Evolutionary conservation across 192 early-diverging fungal genomes (phyloP), one percentile per base, ranked within the genome.

Genomic region (Coemansia sp.): DNA sequence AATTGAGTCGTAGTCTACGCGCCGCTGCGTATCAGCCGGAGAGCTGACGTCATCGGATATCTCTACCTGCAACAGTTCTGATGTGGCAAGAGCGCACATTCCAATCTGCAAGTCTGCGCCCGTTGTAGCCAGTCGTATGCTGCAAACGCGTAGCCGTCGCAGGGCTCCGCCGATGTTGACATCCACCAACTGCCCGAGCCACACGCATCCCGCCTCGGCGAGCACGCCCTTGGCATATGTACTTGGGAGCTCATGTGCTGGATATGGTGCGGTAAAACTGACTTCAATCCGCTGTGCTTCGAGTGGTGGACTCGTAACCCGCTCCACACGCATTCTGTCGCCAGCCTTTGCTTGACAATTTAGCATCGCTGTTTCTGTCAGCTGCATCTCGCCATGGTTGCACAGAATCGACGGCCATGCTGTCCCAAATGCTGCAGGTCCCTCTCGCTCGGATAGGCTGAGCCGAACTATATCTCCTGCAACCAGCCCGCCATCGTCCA

Each of bases 391-490:
- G 42, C 46, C 66, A 9, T 9, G 26, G 5, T 21, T 48, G 37
- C 48, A 54, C 5, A 63, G 28, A 59, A 65, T 62, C 11, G 66
- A 64, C 22, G 79, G 79, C 79, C 79, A 82, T 3, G 67, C 79
- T 1, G 58, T 67, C 1, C 66, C 79, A 62, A 65, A 79, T 17
- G 71, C 42, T 4, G 31, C 42, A 1, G 37, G 23, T 0, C 54
- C 31, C 15, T 52, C 21, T 8, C n/a, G 9, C 6, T 26, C 22
- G 1, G 46, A 14, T 15, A 40, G 28, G 20, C 53, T 34, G 12
- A 73, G n/a, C 19, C 64, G 71, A 12, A 79, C 64, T 7, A 79
- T 21, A 53, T 79, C 71, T 2, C 76, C 76, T 4, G 76, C 70
- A 12, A 52, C 49, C n/a, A 73, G 38, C 1, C 64, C 68, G 4